phyloP scores from a whole-genome alignment of 768 basidiomycete species.

The Mycena pura region DNA sequence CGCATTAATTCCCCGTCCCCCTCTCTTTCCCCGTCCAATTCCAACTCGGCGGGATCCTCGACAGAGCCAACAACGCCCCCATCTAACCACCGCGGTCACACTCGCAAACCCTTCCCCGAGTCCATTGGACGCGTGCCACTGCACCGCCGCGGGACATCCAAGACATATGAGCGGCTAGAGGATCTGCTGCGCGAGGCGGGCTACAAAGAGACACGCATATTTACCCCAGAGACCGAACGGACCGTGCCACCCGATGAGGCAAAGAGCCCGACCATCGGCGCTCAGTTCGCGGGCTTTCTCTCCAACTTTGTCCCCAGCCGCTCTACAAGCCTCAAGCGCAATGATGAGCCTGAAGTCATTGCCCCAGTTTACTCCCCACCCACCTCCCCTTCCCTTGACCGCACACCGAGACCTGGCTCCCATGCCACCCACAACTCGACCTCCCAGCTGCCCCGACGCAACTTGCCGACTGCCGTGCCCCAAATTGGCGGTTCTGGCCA shows the following conservation, averaged over 20 bases:
- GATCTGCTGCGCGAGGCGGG: constrained; percentile 88
- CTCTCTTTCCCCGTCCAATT: constrained; percentile 48
- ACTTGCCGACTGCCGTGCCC: neutral
- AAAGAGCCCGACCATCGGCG: constrained; percentile 49
- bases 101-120: constrained; percentile 59
- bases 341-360: constrained; percentile 15
- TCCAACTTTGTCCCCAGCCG: constrained; percentile 61
- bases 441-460: constrained; percentile 10
- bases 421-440: constrained; percentile 16
- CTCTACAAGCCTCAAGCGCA: constrained; percentile 30
- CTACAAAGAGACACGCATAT: constrained; percentile 90
- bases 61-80: constrained; percentile 49
- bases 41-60: constrained; percentile 44
- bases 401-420: constrained; percentile 20
- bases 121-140: constrained; percentile 72
- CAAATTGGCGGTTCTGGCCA: neutral
- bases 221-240: constrained; percentile 82
- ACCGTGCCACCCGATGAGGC: constrained; percentile 38
- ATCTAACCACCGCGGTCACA: constrained; percentile 52
- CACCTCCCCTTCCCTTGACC: constrained; percentile 19
- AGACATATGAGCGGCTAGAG: constrained; percentile 83
- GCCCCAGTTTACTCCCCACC: constrained; percentile 25
- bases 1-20: constrained; percentile 36
- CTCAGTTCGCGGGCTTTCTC: constrained; percentile 71
- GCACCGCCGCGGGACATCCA: constrained; percentile 80